Evolutionary conservation across 257 asterid genomes (phyloP).

Genomic region (Pogostemon cablin): DNA sequence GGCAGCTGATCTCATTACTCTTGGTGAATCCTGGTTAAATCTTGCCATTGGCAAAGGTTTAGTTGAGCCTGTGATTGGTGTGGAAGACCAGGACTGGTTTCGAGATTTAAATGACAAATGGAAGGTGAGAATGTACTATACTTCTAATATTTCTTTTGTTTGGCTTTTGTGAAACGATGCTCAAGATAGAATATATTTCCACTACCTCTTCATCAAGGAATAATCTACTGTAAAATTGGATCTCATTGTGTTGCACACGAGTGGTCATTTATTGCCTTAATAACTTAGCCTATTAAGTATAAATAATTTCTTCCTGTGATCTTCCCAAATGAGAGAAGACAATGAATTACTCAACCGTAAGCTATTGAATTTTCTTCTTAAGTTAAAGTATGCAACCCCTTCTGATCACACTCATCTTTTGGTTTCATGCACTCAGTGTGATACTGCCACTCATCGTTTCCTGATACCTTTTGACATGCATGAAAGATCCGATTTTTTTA

Average conservation of each 20-base stretch:
- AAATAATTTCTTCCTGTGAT: background rate
- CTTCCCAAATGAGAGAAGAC: slow-evolving; percentile 17
- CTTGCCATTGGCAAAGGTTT: slow-evolving; percentile 71
- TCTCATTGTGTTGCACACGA: background rate
- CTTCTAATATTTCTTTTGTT: slow-evolving; percentile 1
- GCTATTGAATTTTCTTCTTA: background rate
- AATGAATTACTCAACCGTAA: background rate
- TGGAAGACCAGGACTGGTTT: slow-evolving; percentile 81
- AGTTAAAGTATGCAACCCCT: background rate
- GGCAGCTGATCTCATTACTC: slow-evolving; percentile 76
- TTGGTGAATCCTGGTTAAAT: slow-evolving; percentile 92
- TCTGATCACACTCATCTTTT: slow-evolving; percentile 8
- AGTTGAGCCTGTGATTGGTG: slow-evolving; percentile 71
- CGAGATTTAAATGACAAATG: slow-evolving; percentile 64
- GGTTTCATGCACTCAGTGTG: background rate
- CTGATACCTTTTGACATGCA: slow-evolving; percentile 31
- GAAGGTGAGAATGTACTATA: slow-evolving; percentile 61
- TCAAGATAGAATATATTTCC: background rate
- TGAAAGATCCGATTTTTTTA: slow-evolving; percentile 42
- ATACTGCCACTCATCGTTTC: background rate
- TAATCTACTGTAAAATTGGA: background rate
- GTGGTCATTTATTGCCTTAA: slow-evolving; percentile 15
- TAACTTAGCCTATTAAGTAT: slow-evolving; percentile 5
- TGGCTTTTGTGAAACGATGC: slow-evolving; percentile 8
- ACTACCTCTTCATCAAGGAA: background rate